phyloP scores from a whole-genome alignment of 805 yeast genomes.

The Candida vaughaniae region DNA sequence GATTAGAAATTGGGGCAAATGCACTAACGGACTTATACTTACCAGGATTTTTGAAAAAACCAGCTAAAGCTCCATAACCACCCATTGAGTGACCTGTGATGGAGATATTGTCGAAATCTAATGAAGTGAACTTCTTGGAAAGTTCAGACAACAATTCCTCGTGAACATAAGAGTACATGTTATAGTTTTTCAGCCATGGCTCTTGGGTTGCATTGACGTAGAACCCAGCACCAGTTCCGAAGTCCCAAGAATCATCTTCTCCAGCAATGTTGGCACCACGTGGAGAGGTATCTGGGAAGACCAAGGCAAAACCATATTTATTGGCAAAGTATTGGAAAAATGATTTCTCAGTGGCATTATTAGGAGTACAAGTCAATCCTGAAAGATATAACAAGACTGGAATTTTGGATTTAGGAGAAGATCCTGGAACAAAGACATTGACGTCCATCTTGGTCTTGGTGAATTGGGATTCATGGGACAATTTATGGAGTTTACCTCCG shows the following conservation, averaged over 20 bases:
- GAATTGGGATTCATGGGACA: constrained; percentile 65
- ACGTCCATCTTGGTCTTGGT: constrained; percentile 78
- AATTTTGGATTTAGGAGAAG: constrained; percentile 30
- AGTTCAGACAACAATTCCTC: constrained; percentile 64
- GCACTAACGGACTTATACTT: constrained; percentile 80
- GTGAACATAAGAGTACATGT: constrained; percentile 83
- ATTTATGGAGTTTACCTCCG: constrained; percentile 75
- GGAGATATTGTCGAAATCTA: constrained; percentile 67
- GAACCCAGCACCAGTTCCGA: constrained; percentile 95
- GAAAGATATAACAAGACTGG: constrained; percentile 82
- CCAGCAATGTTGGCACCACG: constrained; percentile 77
- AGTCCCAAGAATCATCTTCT: constrained; percentile 83
- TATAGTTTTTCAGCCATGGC: constrained; percentile 71
- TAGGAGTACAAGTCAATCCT: constrained; percentile 91
- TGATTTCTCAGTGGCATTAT: constrained; percentile 92
- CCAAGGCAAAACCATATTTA: constrained; percentile 79
- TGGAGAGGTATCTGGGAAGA: constrained; percentile 97
- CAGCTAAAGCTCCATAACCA: constrained; percentile 86
- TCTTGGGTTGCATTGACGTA: constrained; percentile 79
- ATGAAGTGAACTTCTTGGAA: constrained; percentile 36
- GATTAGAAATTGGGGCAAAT: constrained; percentile 87
- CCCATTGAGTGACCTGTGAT: constrained; percentile 99
- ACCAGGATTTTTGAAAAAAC: constrained; percentile 64
- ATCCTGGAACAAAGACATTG: constrained; percentile 75
- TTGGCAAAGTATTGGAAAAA: constrained; percentile 79